These are phyloP conservation scores for Candida boidinii DNA, from an alignment of 805 yeast species.

Conservation along the genomic window DNA sequence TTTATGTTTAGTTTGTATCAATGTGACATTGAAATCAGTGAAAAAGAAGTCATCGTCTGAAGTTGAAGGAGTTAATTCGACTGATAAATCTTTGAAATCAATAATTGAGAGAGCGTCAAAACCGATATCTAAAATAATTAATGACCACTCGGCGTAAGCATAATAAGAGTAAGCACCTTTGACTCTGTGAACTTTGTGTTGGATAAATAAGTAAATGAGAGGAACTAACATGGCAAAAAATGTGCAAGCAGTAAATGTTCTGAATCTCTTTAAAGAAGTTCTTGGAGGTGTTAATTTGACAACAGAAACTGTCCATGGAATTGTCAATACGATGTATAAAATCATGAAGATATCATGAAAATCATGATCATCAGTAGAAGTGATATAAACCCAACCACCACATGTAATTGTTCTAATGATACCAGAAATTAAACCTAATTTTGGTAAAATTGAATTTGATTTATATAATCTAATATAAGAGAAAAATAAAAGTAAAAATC, in stretches of 20 bases:
- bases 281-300: constrained; percentile 39
- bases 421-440: constrained; percentile 49
- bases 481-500: constrained; percentile 57
- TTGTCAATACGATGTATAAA: constrained; percentile 73
- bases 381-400: constrained; percentile 98
- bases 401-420: constrained; percentile 85
- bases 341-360: constrained; percentile 96
- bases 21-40: constrained; percentile 14
- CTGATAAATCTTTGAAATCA: constrained; percentile 60
- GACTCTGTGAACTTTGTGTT: constrained; percentile 78
- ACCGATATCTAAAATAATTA: constrained; percentile 73
- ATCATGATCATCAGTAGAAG: constrained; percentile 95
- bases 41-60: constrained; percentile 15
- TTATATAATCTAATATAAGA: constrained; percentile 40
- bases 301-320: constrained; percentile 80
- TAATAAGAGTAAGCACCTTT: constrained; percentile 96
- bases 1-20: constrained; percentile 5
- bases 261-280: constrained; percentile 39
- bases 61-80: constrained; percentile 28
- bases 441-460: constrained; percentile 26
- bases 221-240: constrained; percentile 78
- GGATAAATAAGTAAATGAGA: constrained; percentile 79
- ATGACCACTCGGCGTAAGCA: constrained; percentile 91
- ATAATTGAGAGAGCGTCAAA: constrained; percentile 74
- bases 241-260: constrained; percentile 42